Evolutionary conservation across 768 basidiomycete genomes (phyloP).

Genomic region (Pleurotus salmoneostramineus): DNA sequence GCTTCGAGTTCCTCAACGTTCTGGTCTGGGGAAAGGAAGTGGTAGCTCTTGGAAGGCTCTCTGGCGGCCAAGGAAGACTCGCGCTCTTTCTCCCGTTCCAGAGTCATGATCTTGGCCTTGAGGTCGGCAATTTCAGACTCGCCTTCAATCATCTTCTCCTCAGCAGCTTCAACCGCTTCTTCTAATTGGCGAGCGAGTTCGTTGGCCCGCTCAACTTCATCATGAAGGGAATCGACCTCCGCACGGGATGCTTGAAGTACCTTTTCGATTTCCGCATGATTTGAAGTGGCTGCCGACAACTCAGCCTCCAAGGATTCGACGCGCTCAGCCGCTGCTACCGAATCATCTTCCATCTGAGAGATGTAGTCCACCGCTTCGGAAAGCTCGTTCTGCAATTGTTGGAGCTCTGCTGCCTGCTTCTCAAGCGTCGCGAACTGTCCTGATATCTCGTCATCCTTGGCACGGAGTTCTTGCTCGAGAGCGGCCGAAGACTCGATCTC

Average conservation of each 20-base stretch:
- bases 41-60: slow-evolving; percentile 19
- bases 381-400: slow-evolving; percentile 30
- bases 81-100: slow-evolving; percentile 52
- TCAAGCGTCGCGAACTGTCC: slow-evolving; percentile 28
- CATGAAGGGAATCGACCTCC: slow-evolving; percentile 47
- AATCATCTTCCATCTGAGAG: slow-evolving; percentile 60
- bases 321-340: slow-evolving; percentile 44
- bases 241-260: slow-evolving; percentile 43
- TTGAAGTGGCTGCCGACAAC: slow-evolving; percentile 27
- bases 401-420: slow-evolving; percentile 28
- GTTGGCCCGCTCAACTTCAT: slow-evolving; percentile 45
- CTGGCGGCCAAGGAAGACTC: neutral
- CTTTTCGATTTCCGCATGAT: slow-evolving; percentile 40
- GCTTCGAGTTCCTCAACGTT: slow-evolving; percentile 67
- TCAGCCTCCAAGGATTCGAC: slow-evolving; percentile 57
- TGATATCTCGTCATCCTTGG: slow-evolving; percentile 32
- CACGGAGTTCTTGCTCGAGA: slow-evolving; percentile 41
- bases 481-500: slow-evolving; percentile 40
- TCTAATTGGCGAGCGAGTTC: slow-evolving; percentile 68
- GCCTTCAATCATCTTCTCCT: slow-evolving; percentile 65
- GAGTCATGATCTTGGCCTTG: slow-evolving; percentile 41
- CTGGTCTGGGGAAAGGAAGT: slow-evolving; percentile 35
- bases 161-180: slow-evolving; percentile 70
- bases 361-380: slow-evolving; percentile 45
- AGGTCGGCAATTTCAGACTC: slow-evolving; percentile 50